These are phyloP conservation scores for Cucurbita maxima DNA, from an alignment of 306 rosid species.

Conservation along the genomic window DNA sequence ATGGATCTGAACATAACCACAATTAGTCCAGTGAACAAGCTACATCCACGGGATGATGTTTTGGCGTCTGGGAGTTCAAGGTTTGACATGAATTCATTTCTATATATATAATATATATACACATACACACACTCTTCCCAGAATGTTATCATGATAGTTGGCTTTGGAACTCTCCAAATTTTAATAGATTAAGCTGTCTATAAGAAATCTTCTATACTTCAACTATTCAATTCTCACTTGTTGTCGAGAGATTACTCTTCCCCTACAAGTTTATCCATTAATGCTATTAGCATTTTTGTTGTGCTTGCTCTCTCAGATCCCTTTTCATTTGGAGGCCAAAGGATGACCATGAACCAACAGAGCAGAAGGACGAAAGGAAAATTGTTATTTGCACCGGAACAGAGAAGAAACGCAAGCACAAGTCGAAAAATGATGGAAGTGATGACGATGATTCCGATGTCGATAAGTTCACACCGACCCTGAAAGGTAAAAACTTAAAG, in stretches of 20 bases:
- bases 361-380: conserved; percentile 41
- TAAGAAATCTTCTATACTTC: not conserved
- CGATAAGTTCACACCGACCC: conserved; percentile 24
- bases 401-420: conserved; percentile 41
- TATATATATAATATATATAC: too few species aligned
- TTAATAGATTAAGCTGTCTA: not conserved
- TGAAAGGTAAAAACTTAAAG: conserved; percentile 33
- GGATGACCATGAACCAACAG: conserved; percentile 38
- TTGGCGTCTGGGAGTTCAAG: conserved; percentile 88
- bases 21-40: conserved; percentile 79
- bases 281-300: not conserved
- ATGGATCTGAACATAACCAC: conserved; percentile 91
- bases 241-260: not conserved
- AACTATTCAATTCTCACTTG: not conserved
- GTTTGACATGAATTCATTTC: conserved; percentile 19
- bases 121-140: not conserved
- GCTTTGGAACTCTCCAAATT: not conserved
- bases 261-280: conserved; percentile 3
- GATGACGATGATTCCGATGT: conserved; percentile 47
- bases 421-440: conserved; percentile 15
- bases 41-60: conserved; percentile 79
- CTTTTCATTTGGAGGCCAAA: conserved; percentile 87
- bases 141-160: not conserved
- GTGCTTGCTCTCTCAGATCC: conserved; percentile 28
- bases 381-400: conserved; percentile 30